phyloP scores from a whole-genome alignment of 1,284 basidiomycete species.

The Boletus mariae region DNA sequence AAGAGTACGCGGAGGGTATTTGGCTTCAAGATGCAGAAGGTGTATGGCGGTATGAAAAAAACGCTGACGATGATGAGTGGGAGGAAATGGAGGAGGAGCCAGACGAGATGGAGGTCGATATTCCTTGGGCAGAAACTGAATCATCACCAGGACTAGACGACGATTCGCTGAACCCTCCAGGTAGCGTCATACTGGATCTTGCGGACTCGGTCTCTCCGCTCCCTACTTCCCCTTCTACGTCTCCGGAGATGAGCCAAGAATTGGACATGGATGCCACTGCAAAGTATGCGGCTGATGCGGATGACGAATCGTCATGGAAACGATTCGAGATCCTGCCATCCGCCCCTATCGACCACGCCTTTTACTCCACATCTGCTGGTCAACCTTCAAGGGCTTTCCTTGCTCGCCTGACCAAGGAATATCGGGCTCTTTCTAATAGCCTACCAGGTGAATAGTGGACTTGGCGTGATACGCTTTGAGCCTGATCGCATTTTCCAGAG shows the following conservation, averaged over 20 bases:
- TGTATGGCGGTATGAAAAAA: constrained; percentile 43
- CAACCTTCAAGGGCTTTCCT: constrained; percentile 74
- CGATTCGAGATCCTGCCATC: constrained; percentile 74
- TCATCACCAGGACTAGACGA: constrained; percentile 18
- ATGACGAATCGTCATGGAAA: constrained; percentile 53
- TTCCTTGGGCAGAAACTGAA: constrained; percentile 28
- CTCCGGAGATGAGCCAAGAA: constrained; percentile 34
- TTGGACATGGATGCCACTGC: constrained; percentile 27
- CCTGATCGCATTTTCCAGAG: constrained; percentile 38
- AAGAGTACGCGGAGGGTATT: constrained; percentile 42
- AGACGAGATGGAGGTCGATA: constrained; percentile 28
- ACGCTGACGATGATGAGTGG: constrained; percentile 39
- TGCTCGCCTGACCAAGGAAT: constrained; percentile 76
- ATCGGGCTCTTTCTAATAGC: constrained; percentile 73
- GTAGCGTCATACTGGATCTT: constrained; percentile 18
- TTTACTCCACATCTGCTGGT: constrained; percentile 54
- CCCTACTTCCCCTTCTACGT: constrained; percentile 28
- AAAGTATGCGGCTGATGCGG: constrained; percentile 22
- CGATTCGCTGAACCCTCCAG: constrained; percentile 15
- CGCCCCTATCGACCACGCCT: constrained; percentile 80
- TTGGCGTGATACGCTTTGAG: background rate
- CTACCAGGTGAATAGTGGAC: constrained; percentile 62
- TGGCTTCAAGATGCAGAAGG: constrained; percentile 56
- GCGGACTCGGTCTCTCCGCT: constrained; percentile 27
- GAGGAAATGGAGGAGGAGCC: constrained; percentile 31